Evolutionary conservation across 1,284 basidiomycete species (phyloP).

Genomic region (Fistulinella staudtii): DNA sequence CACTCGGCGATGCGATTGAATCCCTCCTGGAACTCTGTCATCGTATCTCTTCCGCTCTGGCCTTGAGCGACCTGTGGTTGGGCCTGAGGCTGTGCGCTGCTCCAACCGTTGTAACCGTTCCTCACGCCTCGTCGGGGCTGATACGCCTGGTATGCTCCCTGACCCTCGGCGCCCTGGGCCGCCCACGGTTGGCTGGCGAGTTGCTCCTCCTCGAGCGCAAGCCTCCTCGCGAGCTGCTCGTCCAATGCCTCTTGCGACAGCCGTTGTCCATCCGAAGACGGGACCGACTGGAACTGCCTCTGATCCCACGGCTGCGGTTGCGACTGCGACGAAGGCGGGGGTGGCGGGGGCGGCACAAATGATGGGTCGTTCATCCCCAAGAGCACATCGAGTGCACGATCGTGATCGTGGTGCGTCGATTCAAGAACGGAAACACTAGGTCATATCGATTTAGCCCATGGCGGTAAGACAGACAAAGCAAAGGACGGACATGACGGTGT

Average conservation of each 20-base stretch:
- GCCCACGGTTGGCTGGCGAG: slow-evolving; percentile 34
- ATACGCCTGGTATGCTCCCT: slow-evolving; percentile 20
- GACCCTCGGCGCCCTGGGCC: slow-evolving; percentile 19
- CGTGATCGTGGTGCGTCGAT: slow-evolving; percentile 61
- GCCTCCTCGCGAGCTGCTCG: slow-evolving; percentile 67
- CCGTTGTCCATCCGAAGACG: slow-evolving; percentile 10
- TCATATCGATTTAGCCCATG: slow-evolving; percentile 5
- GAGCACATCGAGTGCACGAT: slow-evolving; percentile 66
- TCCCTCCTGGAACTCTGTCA: slow-evolving; percentile 68
- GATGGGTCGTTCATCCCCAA: slow-evolving; percentile 80
- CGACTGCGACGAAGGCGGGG: too few species aligned
- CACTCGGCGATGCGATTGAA: slow-evolving; percentile 72
- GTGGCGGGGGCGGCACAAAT: slow-evolving; percentile 41
- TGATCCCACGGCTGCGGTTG: neutral
- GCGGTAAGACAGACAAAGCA: neutral
- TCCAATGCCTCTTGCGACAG: slow-evolving; percentile 66
- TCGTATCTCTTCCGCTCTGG: slow-evolving; percentile 41
- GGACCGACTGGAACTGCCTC: slow-evolving; percentile 10
- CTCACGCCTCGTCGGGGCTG: slow-evolving; percentile 19
- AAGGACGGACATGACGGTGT: slow-evolving; percentile 53
- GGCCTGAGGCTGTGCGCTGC: slow-evolving; percentile 4
- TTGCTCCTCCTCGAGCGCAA: slow-evolving; percentile 65
- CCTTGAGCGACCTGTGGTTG: slow-evolving; percentile 12
- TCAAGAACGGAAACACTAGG: slow-evolving; percentile 61
- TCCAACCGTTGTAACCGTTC: neutral